Conservation (phyloP, 495 filamentous ascomycete species). For the Talaromyces wortmannii region DNA sequence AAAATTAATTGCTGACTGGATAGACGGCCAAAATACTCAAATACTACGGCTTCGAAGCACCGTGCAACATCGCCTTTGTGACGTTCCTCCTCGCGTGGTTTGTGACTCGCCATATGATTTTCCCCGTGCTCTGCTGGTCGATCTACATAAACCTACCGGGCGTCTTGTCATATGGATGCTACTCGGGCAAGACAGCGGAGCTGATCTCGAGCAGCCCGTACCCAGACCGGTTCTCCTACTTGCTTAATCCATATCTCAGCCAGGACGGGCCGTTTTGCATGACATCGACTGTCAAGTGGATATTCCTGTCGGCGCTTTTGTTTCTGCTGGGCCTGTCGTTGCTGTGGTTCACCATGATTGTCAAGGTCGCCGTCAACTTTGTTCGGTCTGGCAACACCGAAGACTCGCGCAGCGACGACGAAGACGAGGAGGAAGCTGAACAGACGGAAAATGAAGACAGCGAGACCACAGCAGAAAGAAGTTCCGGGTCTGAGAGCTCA, state of each 20-base stretch:
- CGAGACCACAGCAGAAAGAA: conserved; percentile 25
- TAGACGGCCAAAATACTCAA: conserved; percentile 93
- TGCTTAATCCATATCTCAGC: conserved; percentile 63
- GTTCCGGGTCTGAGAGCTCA: conserved; percentile 25
- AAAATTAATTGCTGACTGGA: conserved; percentile 2
- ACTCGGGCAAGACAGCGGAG: conserved; percentile 46
- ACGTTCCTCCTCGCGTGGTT: conserved; percentile 86
- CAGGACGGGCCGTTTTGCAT: conserved; percentile 70
- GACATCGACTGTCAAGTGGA: conserved; percentile 60
- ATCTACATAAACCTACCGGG: conserved; percentile 64
- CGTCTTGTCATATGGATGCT: conserved; percentile 64
- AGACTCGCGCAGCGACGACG: conserved; percentile 82
- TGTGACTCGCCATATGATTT: conserved; percentile 73
- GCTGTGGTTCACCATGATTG: conserved; percentile 86
- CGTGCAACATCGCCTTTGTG: conserved; percentile 81
- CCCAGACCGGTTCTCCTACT: conserved; percentile 49
- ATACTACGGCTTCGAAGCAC: conserved; percentile 66
- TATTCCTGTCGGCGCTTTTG: conserved; percentile 70
- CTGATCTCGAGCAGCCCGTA: conserved; percentile 49
- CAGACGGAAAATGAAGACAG: conserved; percentile 12
- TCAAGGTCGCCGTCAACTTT: conserved; percentile 69
- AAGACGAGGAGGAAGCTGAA: conserved; percentile 55
- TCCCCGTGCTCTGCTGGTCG: conserved; percentile 70
- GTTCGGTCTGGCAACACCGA: conserved; percentile 73
- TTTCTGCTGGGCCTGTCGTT: conserved; percentile 74